These are phyloP conservation scores for Alnus rubra DNA, from an alignment of 306 rosid genomes.

Conservation along the genomic window DNA sequence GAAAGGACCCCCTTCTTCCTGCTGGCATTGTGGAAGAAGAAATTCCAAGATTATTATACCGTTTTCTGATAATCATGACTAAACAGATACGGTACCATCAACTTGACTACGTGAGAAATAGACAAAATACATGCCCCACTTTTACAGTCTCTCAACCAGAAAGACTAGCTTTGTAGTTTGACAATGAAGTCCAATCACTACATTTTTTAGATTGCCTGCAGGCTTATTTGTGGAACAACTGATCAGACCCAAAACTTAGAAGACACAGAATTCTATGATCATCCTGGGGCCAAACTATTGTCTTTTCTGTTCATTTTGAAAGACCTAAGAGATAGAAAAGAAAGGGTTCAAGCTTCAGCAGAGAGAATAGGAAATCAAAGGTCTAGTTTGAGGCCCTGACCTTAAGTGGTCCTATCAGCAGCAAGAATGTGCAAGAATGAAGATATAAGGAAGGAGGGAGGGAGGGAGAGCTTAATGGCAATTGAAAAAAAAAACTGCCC, in stretches of 20 bases:
- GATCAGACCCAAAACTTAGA: neutral
- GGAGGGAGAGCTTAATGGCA: neutral
- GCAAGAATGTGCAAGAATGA: neutral
- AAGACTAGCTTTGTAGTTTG: neutral
- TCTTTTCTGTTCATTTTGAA: neutral
- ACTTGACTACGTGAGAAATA: neutral
- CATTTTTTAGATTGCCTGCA: neutral
- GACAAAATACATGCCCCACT: neutral
- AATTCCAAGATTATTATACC: neutral
- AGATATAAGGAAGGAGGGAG: neutral
- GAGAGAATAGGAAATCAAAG: neutral
- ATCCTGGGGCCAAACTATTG: neutral
- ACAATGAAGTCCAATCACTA: neutral
- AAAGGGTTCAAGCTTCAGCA: neutral
- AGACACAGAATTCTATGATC: neutral
- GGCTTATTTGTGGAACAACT: conserved; percentile 6
- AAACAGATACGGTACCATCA: neutral
- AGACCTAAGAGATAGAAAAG: neutral
- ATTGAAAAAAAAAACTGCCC: neutral
- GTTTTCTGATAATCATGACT: neutral
- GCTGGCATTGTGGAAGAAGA: neutral
- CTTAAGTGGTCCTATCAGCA: neutral
- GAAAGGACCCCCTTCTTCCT: neutral
- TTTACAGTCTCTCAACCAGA: neutral
- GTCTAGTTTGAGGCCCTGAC: neutral